These are phyloP conservation scores for Tuber magnatum DNA, from an alignment of 495 filamentous ascomycete species.

Conservation along the genomic window DNA sequence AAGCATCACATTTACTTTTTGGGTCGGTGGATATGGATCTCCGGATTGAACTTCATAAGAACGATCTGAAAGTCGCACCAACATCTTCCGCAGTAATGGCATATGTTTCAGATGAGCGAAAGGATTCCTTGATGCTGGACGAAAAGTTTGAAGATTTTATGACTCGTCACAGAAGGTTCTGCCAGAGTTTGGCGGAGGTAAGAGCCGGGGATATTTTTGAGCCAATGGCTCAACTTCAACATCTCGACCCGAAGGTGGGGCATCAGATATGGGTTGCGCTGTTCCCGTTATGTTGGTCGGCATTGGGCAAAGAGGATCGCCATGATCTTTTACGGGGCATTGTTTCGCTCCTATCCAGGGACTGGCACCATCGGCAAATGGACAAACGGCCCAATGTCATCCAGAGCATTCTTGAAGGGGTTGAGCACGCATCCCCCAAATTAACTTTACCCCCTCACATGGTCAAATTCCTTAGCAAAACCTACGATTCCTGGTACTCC, in stretches of 20 bases:
- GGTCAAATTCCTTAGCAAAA: conserved; percentile 83
- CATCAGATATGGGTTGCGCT: conserved; percentile 83
- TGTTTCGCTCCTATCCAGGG: conserved; percentile 77
- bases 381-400: conserved; percentile 93
- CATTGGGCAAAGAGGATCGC: conserved; percentile 75
- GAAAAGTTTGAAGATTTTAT: conserved; percentile 75
- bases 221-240: conserved; percentile 88
- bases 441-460: conserved; percentile 93
- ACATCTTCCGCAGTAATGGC: conserved; percentile 61
- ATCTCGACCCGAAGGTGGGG: conserved; percentile 69
- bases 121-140: conserved; percentile 66
- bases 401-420: conserved; percentile 78
- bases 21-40: conserved; percentile 82
- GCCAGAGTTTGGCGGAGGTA: conserved; percentile 71
- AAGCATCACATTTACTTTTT: conserved; percentile 83
- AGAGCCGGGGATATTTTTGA: conserved; percentile 80
- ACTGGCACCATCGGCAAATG: conserved; percentile 87
- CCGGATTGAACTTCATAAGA: conserved; percentile 62
- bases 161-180: conserved; percentile 68
- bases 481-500: conserved; percentile 93
- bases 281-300: conserved; percentile 91
- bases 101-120: conserved; percentile 60
- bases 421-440: conserved; percentile 68
- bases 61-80: conserved; percentile 73
- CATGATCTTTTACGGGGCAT: conserved; percentile 85